Base-by-base conservation (phyloP, 2,329 filamentous ascomycete genomes). In the Camillea tinctor region DNA sequence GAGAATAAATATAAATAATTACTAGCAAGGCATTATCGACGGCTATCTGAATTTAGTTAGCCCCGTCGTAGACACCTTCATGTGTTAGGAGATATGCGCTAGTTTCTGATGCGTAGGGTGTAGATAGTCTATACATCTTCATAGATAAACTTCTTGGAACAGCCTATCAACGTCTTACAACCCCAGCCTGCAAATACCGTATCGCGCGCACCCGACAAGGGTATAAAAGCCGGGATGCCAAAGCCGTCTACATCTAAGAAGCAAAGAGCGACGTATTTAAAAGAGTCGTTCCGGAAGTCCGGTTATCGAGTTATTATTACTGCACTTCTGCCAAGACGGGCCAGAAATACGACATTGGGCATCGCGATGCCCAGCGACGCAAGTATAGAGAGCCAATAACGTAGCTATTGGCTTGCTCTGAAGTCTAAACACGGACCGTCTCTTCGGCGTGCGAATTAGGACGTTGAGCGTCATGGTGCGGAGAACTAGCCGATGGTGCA, bases 401-500 rank as follows among this genome's bases (percentile, higher is more conserved):
- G 13, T 44, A n/a, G 13, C 17, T 7, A 44, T 44, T 44, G 36
- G 36, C 17, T 44, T 44, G 36, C 6, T 30, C 6, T 13, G 11
- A 44, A 15, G 36, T 17, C 15, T 15, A 44, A 13, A 13, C 15
- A 13, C 36, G 36, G 36, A 6, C 36, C 36, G 36, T 15, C 36
- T 11, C n/a, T 4, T 44, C 36, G 36, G 36, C 36, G 36, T 44
- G 36, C 36, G 17, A 17, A 44, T 44, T n/a, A n/a, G 36, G 5
- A 44, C 36, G 36, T 44, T 15, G 36, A 44, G 36, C 15, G 36
- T 15, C 13, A 44, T 44, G 36, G 36, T 44, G 36, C 36, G 36
- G 36, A 44, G 36, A 44, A 44, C 13, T 61, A 60, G 44, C 20
- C 48, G 58, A 62, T 66, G 62, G 50, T 66, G 64, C 59, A 66